Percentiles rank a stretch among this genome's conserved stretches.
These are phyloP conservation scores for Pleoardoris graminearum DNA, from an alignment of 2,329 filamentous ascomycete species.

Conservation along the genomic window DNA sequence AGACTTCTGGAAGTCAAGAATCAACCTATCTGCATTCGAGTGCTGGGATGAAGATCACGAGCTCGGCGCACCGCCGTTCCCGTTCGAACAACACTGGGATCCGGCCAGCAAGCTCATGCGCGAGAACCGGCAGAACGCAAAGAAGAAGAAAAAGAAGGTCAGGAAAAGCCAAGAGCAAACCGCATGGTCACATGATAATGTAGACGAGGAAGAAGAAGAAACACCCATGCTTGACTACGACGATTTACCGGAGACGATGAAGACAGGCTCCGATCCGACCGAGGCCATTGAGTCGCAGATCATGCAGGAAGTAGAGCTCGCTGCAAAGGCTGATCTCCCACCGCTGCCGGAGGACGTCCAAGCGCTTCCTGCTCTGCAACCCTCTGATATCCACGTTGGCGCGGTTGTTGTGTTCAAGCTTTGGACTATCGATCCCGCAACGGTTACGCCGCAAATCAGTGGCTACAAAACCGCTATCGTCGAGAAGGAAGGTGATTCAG, in stretches of 20 bases:
- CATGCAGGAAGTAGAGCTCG: slow-evolving; percentile 51
- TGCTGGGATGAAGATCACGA: slow-evolving; percentile 65
- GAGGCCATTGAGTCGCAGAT: slow-evolving; percentile 35
- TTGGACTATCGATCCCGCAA: slow-evolving; percentile 63
- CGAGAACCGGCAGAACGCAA: slow-evolving; percentile 54
- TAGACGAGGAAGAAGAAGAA: slow-evolving; percentile 35
- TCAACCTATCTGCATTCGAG: slow-evolving; percentile 79
- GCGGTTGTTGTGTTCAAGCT: slow-evolving; percentile 70
- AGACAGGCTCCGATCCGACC: slow-evolving; percentile 27
- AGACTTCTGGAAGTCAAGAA: slow-evolving; percentile 73
- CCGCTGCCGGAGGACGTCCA: slow-evolving; percentile 61
- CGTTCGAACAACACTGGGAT: slow-evolving; percentile 89
- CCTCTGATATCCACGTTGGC: slow-evolving; percentile 57
- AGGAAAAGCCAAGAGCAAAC: slow-evolving; percentile 38
- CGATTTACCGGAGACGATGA: slow-evolving; percentile 26
- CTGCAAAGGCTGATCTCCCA: slow-evolving; percentile 63
- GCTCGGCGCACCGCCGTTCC: slow-evolving; percentile 80
- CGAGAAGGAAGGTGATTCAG: slow-evolving; percentile 53
- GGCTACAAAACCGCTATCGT: slow-evolving; percentile 66
- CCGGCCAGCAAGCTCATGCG: slow-evolving; percentile 64
- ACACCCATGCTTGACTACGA: slow-evolving; percentile 39
- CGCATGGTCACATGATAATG: slow-evolving; percentile 49
- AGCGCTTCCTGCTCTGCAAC: slow-evolving; percentile 56
- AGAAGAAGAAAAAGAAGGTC: slow-evolving; percentile 57
- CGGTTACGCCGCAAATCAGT: slow-evolving; percentile 65